These are phyloP conservation scores for Huntiella decipiens DNA, from an alignment of 2,329 filamentous ascomycete species.

Conservation along the genomic window DNA sequence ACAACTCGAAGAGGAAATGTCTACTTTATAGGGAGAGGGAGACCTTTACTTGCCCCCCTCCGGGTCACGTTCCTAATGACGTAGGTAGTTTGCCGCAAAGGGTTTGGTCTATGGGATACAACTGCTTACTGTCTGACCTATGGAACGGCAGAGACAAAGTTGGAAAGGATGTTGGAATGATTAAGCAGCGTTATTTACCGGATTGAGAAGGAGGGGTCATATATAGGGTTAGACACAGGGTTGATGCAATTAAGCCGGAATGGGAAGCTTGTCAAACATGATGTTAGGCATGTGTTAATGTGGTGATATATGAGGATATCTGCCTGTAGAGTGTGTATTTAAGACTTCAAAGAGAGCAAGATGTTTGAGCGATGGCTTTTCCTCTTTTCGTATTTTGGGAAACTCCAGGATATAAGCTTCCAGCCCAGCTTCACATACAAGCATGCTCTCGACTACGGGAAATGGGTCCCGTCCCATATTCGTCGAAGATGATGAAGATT, in stretches of 20 bases:
- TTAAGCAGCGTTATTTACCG: conserved; percentile 5
- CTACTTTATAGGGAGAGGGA: too few relatives aligned
- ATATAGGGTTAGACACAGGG: neutral
- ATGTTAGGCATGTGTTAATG: neutral
- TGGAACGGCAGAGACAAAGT: conserved; percentile 5
- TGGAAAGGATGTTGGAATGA: conserved; percentile 6
- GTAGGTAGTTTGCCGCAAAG: too few relatives aligned
- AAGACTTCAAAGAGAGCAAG: neutral
- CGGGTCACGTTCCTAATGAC: too few relatives aligned
- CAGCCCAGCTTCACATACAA: neutral
- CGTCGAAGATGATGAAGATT: conserved; percentile 1
- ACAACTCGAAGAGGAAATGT: too few relatives aligned
- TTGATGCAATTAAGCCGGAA: neutral
- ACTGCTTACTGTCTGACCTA: too few relatives aligned
- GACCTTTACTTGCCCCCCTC: too few relatives aligned
- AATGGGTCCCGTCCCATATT: neutral
- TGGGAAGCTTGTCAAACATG: neutral
- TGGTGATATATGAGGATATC: neutral
- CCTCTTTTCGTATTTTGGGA: neutral
- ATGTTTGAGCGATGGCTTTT: neutral
- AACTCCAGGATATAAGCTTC: neutral
- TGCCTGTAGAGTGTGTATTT: neutral
- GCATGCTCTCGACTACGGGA: conserved; percentile 6
- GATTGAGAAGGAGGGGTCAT: neutral
- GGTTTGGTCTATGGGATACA: too few relatives aligned